phyloP scores from a whole-genome alignment of 2,329 filamentous ascomycete genomes.

The Pestalotiopsis fici region DNA sequence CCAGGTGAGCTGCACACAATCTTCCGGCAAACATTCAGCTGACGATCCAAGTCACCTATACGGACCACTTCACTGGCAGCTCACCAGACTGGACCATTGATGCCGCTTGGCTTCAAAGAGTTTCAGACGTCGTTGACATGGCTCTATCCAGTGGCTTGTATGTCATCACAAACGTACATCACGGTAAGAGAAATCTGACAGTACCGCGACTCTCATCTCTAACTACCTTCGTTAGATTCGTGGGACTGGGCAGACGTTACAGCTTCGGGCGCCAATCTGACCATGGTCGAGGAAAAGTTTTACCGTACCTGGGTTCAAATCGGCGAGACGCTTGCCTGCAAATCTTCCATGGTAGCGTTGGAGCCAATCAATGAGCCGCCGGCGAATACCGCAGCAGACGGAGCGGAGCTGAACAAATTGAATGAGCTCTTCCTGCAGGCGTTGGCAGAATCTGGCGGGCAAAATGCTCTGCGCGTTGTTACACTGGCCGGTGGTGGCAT shows the following conservation, averaged over 20 bases:
- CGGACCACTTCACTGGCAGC: slow-evolving; percentile 52
- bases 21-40: slow-evolving; percentile 3
- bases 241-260: slow-evolving; percentile 60
- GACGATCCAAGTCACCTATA: slow-evolving; percentile 49
- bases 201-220: neutral
- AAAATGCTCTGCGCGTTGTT: slow-evolving; percentile 56
- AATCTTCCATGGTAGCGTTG: slow-evolving; percentile 53
- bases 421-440: slow-evolving; percentile 58
- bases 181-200: slow-evolving; percentile 31
- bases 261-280: slow-evolving; percentile 43
- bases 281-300: slow-evolving; percentile 57
- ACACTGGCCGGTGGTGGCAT: slow-evolving; percentile 53
- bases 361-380: slow-evolving; percentile 63
- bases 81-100: slow-evolving; percentile 57
- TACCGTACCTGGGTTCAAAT: slow-evolving; percentile 60
- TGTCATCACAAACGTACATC: slow-evolving; percentile 59
- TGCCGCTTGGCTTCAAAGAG: slow-evolving; percentile 54
- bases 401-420: slow-evolving; percentile 51
- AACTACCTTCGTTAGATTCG: slow-evolving; percentile 38
- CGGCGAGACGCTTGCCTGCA: slow-evolving; percentile 53
- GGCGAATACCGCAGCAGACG: slow-evolving; percentile 50
- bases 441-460: slow-evolving; percentile 54
- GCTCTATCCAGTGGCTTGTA: slow-evolving; percentile 51
- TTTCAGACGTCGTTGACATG: slow-evolving; percentile 59
- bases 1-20: slow-evolving; percentile 35